These are phyloP conservation scores for Penstemon newberryi DNA, from an alignment of 257 asterid genomes.

Conservation along the genomic window DNA sequence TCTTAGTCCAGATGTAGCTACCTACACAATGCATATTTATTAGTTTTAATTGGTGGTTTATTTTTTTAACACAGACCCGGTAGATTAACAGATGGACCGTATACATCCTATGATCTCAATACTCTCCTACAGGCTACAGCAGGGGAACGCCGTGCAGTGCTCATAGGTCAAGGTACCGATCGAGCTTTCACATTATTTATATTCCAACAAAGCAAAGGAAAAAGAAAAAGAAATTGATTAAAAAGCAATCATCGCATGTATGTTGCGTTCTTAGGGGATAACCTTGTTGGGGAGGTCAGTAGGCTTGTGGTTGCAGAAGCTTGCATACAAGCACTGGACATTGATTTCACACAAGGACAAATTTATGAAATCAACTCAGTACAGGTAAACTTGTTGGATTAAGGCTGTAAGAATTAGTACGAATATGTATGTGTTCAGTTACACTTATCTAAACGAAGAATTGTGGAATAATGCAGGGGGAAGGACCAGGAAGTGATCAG, in stretches of 20 bases:
- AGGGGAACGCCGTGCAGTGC: constrained; percentile 96
- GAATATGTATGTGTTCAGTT: not conserved
- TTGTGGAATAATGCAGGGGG: constrained; percentile 60
- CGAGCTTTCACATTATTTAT: not conserved
- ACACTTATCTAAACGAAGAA: not conserved
- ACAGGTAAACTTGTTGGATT: constrained; percentile 38
- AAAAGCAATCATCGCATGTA: not conserved
- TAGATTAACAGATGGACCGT: constrained; percentile 93
- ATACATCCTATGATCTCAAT: constrained; percentile 92
- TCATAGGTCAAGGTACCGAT: constrained; percentile 76
- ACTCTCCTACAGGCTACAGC: constrained; percentile 93
- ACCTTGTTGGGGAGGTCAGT: constrained; percentile 90
- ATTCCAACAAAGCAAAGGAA: constrained; percentile 3
- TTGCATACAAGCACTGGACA: constrained; percentile 86
- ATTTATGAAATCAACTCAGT: constrained; percentile 87
- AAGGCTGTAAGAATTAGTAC: not conserved
- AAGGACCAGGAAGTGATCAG: constrained; percentile 85
- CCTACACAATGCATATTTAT: not conserved
- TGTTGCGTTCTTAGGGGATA: constrained; percentile 59
- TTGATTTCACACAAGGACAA: constrained; percentile 71
- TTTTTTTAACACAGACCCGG: constrained; percentile 58
- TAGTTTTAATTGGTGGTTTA: not conserved
- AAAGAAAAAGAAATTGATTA: not conserved
- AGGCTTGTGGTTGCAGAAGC: constrained; percentile 97
- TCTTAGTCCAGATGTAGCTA: not conserved